Evolutionary conservation across 2,329 filamentous ascomycete genomes (phyloP).

Genomic region (Phialocephala subalpina): DNA sequence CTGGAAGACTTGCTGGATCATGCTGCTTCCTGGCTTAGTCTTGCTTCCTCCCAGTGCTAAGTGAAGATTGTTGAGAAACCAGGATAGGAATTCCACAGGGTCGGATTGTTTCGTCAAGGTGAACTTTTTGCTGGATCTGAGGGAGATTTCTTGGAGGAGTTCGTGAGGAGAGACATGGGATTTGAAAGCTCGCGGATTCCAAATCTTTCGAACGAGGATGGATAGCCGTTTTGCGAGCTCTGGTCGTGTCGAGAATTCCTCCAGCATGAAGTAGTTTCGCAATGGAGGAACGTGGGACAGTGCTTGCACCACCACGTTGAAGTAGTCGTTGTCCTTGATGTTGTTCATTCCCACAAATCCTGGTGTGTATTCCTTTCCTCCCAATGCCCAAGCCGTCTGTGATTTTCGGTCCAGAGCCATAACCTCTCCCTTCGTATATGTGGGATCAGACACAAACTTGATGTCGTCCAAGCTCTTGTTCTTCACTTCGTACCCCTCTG

Average conservation of each 20-base stretch:
- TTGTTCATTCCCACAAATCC: slow-evolving; percentile 99
- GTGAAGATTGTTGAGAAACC: slow-evolving; percentile 97
- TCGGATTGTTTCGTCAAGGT: slow-evolving; percentile 91
- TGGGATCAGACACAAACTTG: slow-evolving; percentile 95
- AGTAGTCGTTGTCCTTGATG: slow-evolving; percentile 99
- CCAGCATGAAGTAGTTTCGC: slow-evolving; percentile 90
- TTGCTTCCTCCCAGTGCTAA: slow-evolving; percentile 90
- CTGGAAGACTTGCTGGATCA: slow-evolving; percentile 93
- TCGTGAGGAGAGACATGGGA: slow-evolving; percentile 97
- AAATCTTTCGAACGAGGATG: slow-evolving; percentile 93
- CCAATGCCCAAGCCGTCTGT: slow-evolving; percentile 76
- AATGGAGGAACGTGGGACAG: slow-evolving; percentile 89
- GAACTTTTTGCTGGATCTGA: slow-evolving; percentile 91
- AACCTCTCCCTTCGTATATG: slow-evolving; percentile 83
- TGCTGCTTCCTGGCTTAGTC: slow-evolving; percentile 82
- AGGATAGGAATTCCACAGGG: slow-evolving; percentile 94
- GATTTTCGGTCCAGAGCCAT: slow-evolving; percentile 75
- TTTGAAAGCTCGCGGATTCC: slow-evolving; percentile 97
- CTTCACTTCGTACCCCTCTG: slow-evolving; percentile 95
- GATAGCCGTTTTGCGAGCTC: slow-evolving; percentile 90
- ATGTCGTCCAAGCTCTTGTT: slow-evolving; percentile 97
- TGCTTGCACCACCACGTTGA: slow-evolving; percentile 93
- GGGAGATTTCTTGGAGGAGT: slow-evolving; percentile 90
- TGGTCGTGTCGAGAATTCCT: slow-evolving; percentile 76
- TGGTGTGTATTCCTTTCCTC: slow-evolving; percentile 85